Percentiles rank a stretch among this genome's conserved stretches.
phyloP scores from a whole-genome alignment of 2,329 filamentous ascomycete species.

The Nothophoma quercina region DNA sequence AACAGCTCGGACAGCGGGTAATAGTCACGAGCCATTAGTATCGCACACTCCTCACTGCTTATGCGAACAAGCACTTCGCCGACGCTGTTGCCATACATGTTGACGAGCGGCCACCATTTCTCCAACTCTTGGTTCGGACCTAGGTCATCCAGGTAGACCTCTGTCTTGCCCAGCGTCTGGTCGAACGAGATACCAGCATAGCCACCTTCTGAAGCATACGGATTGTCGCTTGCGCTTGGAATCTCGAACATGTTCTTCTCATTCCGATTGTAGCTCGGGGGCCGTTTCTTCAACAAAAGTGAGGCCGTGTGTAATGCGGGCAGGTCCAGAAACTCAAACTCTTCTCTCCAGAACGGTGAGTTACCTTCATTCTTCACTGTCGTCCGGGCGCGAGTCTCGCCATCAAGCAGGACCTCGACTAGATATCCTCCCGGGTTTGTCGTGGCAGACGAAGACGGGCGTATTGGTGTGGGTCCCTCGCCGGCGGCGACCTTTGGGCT shows the following conservation, averaged over 20 bases:
- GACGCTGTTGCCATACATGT: conserved; percentile 76
- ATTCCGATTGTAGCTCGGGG: conserved; percentile 48
- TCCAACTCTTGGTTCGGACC: conserved; percentile 81
- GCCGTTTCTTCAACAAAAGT: conserved; percentile 72
- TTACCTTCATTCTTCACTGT: conserved; percentile 74
- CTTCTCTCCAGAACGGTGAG: conserved; percentile 83
- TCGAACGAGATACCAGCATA: conserved; percentile 58
- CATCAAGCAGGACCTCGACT: conserved; percentile 80
- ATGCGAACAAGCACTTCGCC: conserved; percentile 87
- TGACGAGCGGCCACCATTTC: conserved; percentile 82
- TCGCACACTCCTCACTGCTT: conserved; percentile 86
- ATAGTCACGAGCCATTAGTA: conserved; percentile 87
- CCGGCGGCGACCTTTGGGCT: conserved; percentile 41
- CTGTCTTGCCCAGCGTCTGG: conserved; percentile 72
- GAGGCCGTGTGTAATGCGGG: conserved; percentile 74
- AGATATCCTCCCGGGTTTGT: conserved; percentile 70
- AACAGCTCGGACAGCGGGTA: conserved; percentile 80
- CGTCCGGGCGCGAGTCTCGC: conserved; percentile 79
- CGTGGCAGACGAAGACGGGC: conserved; percentile 43
- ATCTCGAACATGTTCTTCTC: conserved; percentile 51
- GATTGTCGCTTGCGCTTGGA: conserved; percentile 32
- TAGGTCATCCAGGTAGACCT: conserved; percentile 80
- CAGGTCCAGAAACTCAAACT: conserved; percentile 78
- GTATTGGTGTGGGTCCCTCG: conserved; percentile 36
- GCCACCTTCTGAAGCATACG: conserved; percentile 49